Evolutionary conservation across 768 basidiomycete species (phyloP).

Genomic region (Mycena indigotica): DNA sequence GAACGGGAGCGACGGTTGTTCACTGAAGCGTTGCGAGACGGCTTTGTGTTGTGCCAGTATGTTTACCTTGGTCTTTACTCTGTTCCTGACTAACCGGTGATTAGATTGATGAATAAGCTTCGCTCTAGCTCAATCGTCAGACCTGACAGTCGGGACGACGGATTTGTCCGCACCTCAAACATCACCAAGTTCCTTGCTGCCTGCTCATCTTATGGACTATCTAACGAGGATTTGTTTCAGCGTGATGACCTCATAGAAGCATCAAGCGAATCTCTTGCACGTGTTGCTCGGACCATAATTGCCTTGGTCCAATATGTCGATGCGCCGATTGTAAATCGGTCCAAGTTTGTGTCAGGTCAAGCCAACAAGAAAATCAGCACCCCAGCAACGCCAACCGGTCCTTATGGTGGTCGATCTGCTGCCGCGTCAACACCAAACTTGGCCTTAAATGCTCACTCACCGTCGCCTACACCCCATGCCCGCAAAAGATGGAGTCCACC

Average conservation of each 20-base stretch:
- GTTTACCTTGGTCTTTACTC: conserved; percentile 38
- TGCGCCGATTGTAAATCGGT: conserved; percentile 45
- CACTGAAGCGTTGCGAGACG: conserved; percentile 77
- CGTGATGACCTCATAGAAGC: conserved; percentile 68
- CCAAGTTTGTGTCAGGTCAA: conserved; percentile 49
- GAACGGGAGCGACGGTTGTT: conserved; percentile 77
- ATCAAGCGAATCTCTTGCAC: conserved; percentile 60
- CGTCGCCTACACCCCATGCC: conserved; percentile 39
- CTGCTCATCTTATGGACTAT: conserved; percentile 66
- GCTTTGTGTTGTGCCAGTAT: conserved; percentile 88
- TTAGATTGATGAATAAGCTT: conserved; percentile 79
- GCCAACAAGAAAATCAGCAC: conserved; percentile 28
- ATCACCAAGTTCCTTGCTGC: conserved; percentile 78
- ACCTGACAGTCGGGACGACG: conserved; percentile 68
- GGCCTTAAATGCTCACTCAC: conserved; percentile 27
- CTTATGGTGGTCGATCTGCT: conserved; percentile 46
- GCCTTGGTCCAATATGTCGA: conserved; percentile 68
- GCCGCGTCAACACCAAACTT: conserved; percentile 69
- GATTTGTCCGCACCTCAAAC: conserved; percentile 67
- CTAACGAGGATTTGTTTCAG: conserved; percentile 64
- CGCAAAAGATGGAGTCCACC: conserved; percentile 57
- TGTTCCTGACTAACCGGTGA: conserved; percentile 19
- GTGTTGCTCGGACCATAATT: conserved; percentile 76
- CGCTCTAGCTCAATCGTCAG: conserved; percentile 60
- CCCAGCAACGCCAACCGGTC: conserved; percentile 26